Base-by-base conservation (phyloP, 164 flowering plant species). In the Buxus sempervirens region DNA sequence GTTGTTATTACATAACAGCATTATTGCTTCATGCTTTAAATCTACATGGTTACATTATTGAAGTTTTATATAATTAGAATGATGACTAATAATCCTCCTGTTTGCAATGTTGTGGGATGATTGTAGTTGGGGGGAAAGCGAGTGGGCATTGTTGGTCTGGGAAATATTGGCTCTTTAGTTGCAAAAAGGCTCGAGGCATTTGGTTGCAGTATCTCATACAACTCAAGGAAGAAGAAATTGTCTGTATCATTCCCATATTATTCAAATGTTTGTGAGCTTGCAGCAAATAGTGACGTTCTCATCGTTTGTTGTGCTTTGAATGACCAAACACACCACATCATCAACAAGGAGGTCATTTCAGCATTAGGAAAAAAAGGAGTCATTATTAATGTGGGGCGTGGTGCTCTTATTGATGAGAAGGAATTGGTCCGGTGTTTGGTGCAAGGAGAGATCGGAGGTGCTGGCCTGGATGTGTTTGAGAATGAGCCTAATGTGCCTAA, bases 381-480 rank as follows among this genome's bases (percentile, higher is more conserved):
- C 23, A 69, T 84, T 19, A 73, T 84, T 36, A 84, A 84, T 51
- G 72, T 85, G 22, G 86, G 84, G 0, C 83, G 88, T 0, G 88
- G 88, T 54, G 68, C 67, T 42, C 75, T 85, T 8, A 21, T 82
- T 3, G 79, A 84, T 59, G 88, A 84, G 75, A 64, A 72, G 70
- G 81, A 78, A 70, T 10, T 84, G 67, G 85, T 84, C 60, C 68
- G 66, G 57, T 72, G 68, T 48, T 54, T 84, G 72, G 78, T 77
- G 63, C 63, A 59, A 22, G 83, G 84, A 36, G 72, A 82, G 58
- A 49, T 82, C 20, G 79, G 76, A 23, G 88, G 85, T 22, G 85
- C 83, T 0, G 85, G 88, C 48, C 82, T 84, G 54, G 88, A 84
- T 70, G 88, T 84, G 77, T 84, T 79, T 70, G 79, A 84, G 73